Conservation (phyloP, 371 early-diverging fungal genomes). For the Actinomortierella wolfii region DNA sequence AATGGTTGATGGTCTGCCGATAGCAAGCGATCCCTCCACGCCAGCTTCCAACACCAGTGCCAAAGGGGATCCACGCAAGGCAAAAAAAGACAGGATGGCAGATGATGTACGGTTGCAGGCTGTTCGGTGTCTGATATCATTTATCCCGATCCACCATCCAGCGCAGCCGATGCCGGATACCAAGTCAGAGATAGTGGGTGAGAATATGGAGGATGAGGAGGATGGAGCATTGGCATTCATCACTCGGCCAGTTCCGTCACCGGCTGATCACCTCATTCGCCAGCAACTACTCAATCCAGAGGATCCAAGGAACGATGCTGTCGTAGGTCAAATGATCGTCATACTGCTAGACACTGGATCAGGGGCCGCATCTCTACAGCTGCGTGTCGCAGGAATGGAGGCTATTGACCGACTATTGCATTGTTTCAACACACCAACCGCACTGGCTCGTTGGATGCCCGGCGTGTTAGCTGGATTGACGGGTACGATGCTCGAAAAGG, state of each 20-base stretch:
- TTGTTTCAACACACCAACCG: conserved; percentile 20
- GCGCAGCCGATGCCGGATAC: conserved; percentile 1
- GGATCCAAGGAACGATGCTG: conserved; percentile 2
- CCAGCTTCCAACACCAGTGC: conserved; percentile 1
- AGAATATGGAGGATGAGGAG: conserved; percentile 1
- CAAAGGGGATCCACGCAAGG: not conserved
- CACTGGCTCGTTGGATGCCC: conserved; percentile 23
- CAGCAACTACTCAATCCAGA: too few relatives aligned
- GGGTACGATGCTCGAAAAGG: conserved; percentile 18
- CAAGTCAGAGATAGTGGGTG: too few relatives aligned
- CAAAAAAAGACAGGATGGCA: conserved; percentile 22
- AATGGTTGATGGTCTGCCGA: conserved; percentile 23
- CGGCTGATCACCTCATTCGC: conserved; percentile 11
- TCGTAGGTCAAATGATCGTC: conserved; percentile 20
- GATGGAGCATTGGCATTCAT: not conserved
- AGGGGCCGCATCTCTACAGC: conserved; percentile 12
- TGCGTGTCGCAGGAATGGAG: conserved; percentile 17
- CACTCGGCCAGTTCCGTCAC: conserved; percentile 10
- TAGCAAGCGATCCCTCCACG: not conserved
- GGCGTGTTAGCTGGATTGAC: conserved; percentile 23
- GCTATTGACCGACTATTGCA: conserved; percentile 21
- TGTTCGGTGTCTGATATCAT: conserved; percentile 20
- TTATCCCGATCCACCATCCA: conserved; percentile 12
- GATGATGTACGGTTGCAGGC: conserved; percentile 34
- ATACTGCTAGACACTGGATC: conserved; percentile 17